These are phyloP conservation scores for Starmerella khaoyaiensis DNA, from an alignment of 805 yeast species.

Conservation along the genomic window DNA sequence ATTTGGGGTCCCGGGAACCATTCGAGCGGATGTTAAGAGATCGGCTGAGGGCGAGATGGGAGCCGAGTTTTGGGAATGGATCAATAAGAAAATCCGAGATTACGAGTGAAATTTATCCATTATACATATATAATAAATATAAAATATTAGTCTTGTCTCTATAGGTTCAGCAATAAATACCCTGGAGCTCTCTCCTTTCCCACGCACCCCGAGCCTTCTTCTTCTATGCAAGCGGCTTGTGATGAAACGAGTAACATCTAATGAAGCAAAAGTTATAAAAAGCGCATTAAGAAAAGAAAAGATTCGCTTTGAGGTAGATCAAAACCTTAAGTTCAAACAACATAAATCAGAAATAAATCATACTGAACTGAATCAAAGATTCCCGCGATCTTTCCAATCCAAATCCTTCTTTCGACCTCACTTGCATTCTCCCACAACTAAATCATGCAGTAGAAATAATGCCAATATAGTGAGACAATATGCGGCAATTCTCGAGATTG, in stretches of 20 bases:
- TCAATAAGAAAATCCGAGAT: constrained; percentile 10
- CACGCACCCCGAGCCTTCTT: too few species aligned
- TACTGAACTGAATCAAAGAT: constrained; percentile 4
- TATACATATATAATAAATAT: neutral
- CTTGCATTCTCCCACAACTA: constrained; percentile 9
- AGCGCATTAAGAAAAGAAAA: constrained; percentile 12
- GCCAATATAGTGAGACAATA: constrained; percentile 6
- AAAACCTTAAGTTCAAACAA: constrained; percentile 1
- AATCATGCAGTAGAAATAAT: neutral
- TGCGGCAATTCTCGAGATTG: constrained; percentile 11
- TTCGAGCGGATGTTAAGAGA: constrained; percentile 30
- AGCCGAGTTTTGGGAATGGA: constrained; percentile 29
- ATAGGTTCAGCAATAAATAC: neutral
- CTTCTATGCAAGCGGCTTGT: too few species aligned
- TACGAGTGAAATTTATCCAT: neutral
- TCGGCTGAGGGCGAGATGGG: constrained; percentile 30
- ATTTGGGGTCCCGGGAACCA: constrained; percentile 31
- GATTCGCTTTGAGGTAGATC: constrained; percentile 3
- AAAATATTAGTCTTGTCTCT: neutral
- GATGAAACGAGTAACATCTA: too few species aligned
- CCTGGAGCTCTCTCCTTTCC: too few species aligned
- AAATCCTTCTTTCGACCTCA: constrained; percentile 38
- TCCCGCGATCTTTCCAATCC: constrained; percentile 29
- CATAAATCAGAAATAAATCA: neutral
- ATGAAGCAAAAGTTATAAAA: too few species aligned